Percentiles rank a stretch among this genome's conserved stretches.
phyloP scores from a whole-genome alignment of 352 stramenopile species.

The Phytophthora palmivora region DNA sequence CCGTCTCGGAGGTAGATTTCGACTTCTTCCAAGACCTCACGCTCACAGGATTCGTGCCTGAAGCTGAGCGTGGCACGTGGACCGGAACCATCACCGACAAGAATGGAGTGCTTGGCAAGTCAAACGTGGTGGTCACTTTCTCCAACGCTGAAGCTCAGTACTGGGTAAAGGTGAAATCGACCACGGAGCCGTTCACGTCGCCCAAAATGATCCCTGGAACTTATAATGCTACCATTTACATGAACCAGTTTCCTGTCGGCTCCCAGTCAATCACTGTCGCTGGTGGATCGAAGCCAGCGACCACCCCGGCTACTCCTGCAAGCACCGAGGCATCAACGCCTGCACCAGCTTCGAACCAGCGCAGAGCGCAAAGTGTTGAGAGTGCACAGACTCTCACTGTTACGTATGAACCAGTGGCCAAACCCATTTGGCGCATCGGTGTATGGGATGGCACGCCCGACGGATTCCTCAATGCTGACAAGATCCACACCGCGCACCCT shows the following conservation, averaged over 20 bases:
- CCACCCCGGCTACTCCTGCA: conserved; percentile 10
- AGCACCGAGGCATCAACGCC: no score
- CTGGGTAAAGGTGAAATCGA: conserved; percentile 38
- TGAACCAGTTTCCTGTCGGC: conserved; percentile 57
- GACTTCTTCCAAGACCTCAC: conserved; percentile 55
- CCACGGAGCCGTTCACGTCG: conserved; percentile 40
- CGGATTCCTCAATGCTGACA: no score
- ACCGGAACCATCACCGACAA: conserved; percentile 44
- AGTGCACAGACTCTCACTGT: no score
- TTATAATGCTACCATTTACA: conserved; percentile 65
- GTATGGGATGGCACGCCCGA: no score
- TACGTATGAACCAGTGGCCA: no score
- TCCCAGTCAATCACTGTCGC: conserved; percentile 39
- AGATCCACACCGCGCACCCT: no score
- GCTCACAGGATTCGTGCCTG: conserved; percentile 51
- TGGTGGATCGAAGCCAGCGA: conserved; percentile 4
- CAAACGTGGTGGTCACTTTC: conserved; percentile 39
- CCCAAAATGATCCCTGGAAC: conserved; percentile 53
- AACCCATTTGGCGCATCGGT: no score
- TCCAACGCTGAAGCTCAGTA: conserved; percentile 49
- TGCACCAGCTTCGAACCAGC: no score
- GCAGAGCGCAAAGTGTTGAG: no score
- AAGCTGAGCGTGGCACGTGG: conserved; percentile 37
- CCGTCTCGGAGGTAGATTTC: conserved; percentile 42
- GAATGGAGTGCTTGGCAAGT: conserved; percentile 29